These are phyloP conservation scores for Raphanus hybrid DNA, from an alignment of 441 rosid species.

Conservation along the genomic window DNA sequence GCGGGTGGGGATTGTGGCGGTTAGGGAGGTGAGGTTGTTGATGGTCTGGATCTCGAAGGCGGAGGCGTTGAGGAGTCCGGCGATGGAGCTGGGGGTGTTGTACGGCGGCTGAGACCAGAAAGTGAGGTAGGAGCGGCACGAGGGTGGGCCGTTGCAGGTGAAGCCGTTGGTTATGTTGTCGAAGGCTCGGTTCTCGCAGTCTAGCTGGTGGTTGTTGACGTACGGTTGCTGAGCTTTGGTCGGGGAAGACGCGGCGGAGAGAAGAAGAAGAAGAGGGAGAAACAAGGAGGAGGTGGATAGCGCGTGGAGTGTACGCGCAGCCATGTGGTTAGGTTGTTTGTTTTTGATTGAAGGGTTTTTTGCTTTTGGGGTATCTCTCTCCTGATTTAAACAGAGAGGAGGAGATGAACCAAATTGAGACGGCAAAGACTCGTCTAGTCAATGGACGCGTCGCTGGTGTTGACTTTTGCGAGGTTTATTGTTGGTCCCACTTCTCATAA, in stretches of 20 bases:
- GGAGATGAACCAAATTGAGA: background rate
- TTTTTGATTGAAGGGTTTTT: background rate
- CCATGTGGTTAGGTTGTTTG: slow-evolving; percentile 15
- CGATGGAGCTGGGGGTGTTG: slow-evolving; percentile 49
- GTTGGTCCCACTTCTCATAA: background rate
- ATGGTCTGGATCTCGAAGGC: slow-evolving; percentile 55
- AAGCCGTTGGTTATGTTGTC: slow-evolving; percentile 60
- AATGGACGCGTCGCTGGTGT: slow-evolving; percentile 33
- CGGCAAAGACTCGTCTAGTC: slow-evolving; percentile 31
- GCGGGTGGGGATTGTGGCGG: slow-evolving; percentile 46
- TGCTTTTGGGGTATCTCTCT: background rate
- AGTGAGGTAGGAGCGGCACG: slow-evolving; percentile 79
- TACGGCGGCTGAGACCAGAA: slow-evolving; percentile 69
- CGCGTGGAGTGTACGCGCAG: slow-evolving; percentile 27
- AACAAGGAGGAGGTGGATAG: background rate
- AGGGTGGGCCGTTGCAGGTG: slow-evolving; percentile 55
- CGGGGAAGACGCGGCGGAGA: slow-evolving; percentile 17
- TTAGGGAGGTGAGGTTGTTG: slow-evolving; percentile 61
- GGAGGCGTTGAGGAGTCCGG: slow-evolving; percentile 50
- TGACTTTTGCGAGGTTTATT: slow-evolving; percentile 26
- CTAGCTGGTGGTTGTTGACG: slow-evolving; percentile 57
- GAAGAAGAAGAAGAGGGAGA: slow-evolving; percentile 6
- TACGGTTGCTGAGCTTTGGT: slow-evolving; percentile 60
- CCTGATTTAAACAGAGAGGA: slow-evolving; percentile 25
- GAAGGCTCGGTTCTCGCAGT: slow-evolving; percentile 36